Evolutionary conservation across 1,139 yeast genomes (phyloP).

Genomic region (Candida pseudocylindracea): DNA sequence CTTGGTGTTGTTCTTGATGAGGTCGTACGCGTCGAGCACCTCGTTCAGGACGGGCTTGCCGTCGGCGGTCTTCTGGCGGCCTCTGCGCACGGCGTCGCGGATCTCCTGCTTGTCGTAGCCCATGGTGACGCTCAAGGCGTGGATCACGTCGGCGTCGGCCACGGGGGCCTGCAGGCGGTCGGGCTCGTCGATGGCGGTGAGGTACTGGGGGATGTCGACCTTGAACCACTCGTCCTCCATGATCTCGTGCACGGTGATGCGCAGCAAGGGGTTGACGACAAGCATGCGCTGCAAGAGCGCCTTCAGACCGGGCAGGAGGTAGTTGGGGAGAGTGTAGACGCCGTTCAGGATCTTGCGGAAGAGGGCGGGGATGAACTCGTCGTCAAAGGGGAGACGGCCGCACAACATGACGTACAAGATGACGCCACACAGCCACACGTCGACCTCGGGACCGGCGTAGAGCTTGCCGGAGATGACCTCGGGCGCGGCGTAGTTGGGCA

Average conservation of each 20-base stretch:
- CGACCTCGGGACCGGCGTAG: conserved; percentile 92
- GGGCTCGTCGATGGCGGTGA: conserved; percentile 17
- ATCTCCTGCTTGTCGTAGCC: conserved; percentile 86
- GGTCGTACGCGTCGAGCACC: conserved; percentile 75
- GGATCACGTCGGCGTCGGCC: conserved; percentile 61
- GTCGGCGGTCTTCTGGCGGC: conserved; percentile 17
- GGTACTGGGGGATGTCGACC: conserved; percentile 60
- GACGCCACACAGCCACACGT: conserved; percentile 96
- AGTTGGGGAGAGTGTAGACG: conserved; percentile 82
- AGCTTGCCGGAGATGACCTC: conserved; percentile 85
- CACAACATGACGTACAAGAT: conserved; percentile 86
- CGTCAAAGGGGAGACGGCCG: conserved; percentile 97
- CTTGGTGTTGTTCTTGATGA: conserved; percentile 68
- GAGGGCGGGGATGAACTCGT: conserved; percentile 88
- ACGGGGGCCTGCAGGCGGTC: no score
- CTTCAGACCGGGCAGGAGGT: conserved; percentile 74
- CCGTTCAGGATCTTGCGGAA: conserved; percentile 92
- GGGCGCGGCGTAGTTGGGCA: conserved; percentile 97
- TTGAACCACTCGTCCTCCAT: conserved; percentile 96
- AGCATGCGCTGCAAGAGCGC: conserved; percentile 76
- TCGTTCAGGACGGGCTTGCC: conserved; percentile 30
- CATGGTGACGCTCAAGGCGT: conserved; percentile 68
- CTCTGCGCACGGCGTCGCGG: conserved; percentile 34
- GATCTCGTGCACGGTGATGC: conserved; percentile 86
- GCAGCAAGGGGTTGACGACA: conserved; percentile 86